Evolutionary conservation across 1,139 yeast genomes (phyloP), one percentile per base, ranked within the genome.

Genomic region (Kluyveromyces sp.): DNA sequence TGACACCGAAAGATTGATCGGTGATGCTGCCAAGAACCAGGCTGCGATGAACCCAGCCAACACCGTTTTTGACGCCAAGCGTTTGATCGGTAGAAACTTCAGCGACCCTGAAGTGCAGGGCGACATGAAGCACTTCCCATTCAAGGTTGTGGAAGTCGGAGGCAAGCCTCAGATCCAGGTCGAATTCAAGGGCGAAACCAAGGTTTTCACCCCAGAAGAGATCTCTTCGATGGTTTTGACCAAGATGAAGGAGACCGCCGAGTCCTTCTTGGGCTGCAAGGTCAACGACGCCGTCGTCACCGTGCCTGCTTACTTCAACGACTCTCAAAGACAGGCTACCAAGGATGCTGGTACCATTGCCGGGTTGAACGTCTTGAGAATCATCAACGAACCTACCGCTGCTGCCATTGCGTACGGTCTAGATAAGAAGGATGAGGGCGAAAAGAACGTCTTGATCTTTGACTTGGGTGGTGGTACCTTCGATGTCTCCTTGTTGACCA

Each of bases 381-480:
- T 88, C 73, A 88, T 88, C 68, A 88, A 88, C 83, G 96, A 88
- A 78, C 96, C 96, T 68, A 88, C 96, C 59, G 96, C 96, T 58
- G 96, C 96, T 66, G 96, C 96, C 65, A 87, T 88, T 75, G 96
- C 96, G 66, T 88, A 88, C 81, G 96, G 96, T 82, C 82, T 88
- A 67, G 96, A 92, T 76, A 92, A 87, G 74, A 87, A 58, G 50
- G 79, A 78, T 59, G 85, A 79, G 55, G 80, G 82, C 67, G 96
- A 88, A 77, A 84, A 80, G 74, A 83, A 83, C 70, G 95, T 89
- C 57, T 78, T 89, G 67, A 88, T 89, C 67, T 88, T 88, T 78
- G 96, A 88, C 75, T 81, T 88, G 68, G 96, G 96, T 83, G 96
- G 96, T 75, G 97, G 97, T 80, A 89, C 97, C 68, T 89, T 89